These are phyloP conservation scores for Amaranthus cruentus DNA, from an alignment of 148 eudicot species.

Conservation along the genomic window DNA sequence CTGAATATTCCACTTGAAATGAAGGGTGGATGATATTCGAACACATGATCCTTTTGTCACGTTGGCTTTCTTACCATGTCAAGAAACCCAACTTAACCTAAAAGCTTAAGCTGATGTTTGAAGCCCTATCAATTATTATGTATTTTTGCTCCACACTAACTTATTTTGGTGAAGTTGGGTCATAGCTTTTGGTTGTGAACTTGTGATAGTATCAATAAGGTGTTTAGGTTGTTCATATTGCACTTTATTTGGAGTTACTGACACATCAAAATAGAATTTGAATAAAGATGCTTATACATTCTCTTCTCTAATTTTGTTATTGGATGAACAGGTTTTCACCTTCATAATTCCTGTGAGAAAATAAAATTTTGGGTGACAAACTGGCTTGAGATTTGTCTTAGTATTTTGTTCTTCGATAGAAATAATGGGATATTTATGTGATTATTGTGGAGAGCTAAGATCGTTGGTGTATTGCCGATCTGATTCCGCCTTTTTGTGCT, in stretches of 20 bases:
- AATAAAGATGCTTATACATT: neutral
- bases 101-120: no score
- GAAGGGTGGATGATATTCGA: no score
- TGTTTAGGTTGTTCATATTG: neutral
- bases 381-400: neutral
- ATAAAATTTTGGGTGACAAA: neutral
- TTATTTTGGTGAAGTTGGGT: no score
- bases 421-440: slow-evolving; percentile 75
- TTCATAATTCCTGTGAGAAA: neutral
- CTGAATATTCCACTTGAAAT: no score
- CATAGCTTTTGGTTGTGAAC: no score
- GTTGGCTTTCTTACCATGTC: no score
- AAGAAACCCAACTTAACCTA: no score
- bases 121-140: no score
- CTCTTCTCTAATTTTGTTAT: slow-evolving; percentile 1
- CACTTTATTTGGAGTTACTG: neutral
- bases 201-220: neutral
- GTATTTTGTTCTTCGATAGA: neutral
- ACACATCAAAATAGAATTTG: neutral
- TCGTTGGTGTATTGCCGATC: slow-evolving; percentile 91
- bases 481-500: slow-evolving; percentile 82
- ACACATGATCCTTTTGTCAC: no score
- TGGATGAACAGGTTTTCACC: slow-evolving; percentile 1
- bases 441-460: slow-evolving; percentile 73
- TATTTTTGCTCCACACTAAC: no score